Evolutionary conservation across 176 grass and related monocot species (phyloP).

Genomic region (Eleusine coracana): DNA sequence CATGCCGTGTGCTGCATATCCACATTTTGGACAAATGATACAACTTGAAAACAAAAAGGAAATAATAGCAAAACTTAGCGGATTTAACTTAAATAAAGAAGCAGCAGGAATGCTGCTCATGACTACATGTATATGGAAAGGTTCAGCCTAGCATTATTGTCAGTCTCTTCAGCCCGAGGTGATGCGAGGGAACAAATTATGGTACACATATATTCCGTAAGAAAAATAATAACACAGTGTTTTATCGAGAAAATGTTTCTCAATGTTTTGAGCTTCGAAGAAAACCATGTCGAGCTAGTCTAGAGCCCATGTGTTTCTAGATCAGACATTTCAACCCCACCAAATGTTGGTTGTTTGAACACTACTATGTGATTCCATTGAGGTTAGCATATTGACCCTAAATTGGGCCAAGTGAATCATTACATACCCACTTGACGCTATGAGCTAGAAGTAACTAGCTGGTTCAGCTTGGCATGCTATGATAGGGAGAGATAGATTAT

Average conservation of each 20-base stretch:
- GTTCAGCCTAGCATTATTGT: not conserved
- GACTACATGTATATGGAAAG: not conserved
- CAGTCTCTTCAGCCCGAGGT: not conserved
- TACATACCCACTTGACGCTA: slow-evolving; percentile 13
- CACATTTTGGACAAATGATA: slow-evolving; percentile 3
- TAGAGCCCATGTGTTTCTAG: not conserved
- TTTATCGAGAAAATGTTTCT: not conserved
- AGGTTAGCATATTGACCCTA: slow-evolving; percentile 18
- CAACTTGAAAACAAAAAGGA: not conserved
- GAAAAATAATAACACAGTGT: not conserved
- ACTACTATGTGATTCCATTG: not conserved
- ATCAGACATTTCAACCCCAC: not conserved
- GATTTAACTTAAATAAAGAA: slow-evolving; percentile 20
- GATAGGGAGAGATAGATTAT: not conserved
- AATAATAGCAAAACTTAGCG: not conserved
- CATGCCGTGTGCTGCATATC: not conserved
- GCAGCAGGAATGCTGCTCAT: not conserved
- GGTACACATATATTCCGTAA: not conserved
- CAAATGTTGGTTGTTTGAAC: not conserved
- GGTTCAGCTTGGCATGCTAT: not conserved
- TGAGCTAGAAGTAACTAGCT: not conserved
- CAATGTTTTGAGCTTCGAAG: not conserved
- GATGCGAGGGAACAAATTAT: not conserved
- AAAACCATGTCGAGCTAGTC: no score
- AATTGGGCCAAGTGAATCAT: not conserved